Evolutionary conservation across 495 filamentous ascomycete genomes (phyloP), one percentile per base, ranked within the genome.

Genomic region (Darksidea phi): DNA sequence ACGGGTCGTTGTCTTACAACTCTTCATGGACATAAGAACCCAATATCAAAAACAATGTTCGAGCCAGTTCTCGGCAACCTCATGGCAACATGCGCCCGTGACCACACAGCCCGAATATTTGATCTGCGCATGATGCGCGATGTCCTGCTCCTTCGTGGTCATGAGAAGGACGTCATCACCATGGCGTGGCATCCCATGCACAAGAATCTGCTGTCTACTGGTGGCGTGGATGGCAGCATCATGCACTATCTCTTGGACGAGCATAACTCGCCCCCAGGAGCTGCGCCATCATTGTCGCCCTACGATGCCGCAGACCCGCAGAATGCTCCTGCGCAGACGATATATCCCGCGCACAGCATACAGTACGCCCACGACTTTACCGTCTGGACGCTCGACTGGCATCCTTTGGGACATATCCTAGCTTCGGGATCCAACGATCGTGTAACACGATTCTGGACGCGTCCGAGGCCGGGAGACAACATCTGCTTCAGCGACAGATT

Each of bases 351-450:
- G 1, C 93, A 96, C 74, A 82, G 83, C 62, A 72, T 96, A 47
- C 83, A 87, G 36, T 91, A 87, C 59, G 94, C 94, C 0, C 94
- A 98, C 67, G 90, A 92, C 38, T 92, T 90, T 65, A 87, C 91
- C 10, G 93, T 98, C 57, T 98, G 94, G 94, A 92, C 91, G 3
- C 79, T 98, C 21, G 91, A 96, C 77, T 98, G 94, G 89, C 94
- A 98, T 68, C 94, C 94, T 0, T 78, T 97, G 0, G 94, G 94
- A 20, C 94, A 98, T 68, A 93, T 98, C 59, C 81, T 98, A 24
- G 91, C 91, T n/a, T 95, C 94, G n/a, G 94, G 94, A 4, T 96
- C 93, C 1, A 98, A 98, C 72, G 94, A 98, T 73, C 87, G 93
- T 47, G 90, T 95, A 46, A 97, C 94, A 7, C 84, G 93, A 34